Evolutionary conservation across 2,329 filamentous ascomycete species (phyloP).

Genomic region (Calonectria crousiana): DNA sequence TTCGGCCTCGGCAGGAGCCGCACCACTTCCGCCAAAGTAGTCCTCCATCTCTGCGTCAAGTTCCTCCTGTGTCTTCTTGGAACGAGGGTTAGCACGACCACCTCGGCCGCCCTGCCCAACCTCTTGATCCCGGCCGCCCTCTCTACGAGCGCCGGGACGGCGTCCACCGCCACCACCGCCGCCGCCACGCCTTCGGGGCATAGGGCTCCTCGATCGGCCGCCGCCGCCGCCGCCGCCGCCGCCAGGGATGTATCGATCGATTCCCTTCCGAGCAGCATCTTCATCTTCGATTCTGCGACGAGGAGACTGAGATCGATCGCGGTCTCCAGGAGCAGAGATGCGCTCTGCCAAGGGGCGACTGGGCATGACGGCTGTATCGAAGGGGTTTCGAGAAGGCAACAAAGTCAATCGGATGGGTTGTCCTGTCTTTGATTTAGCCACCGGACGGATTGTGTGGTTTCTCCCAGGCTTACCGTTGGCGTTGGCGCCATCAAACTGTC

Average conservation of each 20-base stretch:
- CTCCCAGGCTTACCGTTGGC: constrained; percentile 72
- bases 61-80: constrained; percentile 90
- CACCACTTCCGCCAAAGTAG: constrained; percentile 75
- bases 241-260: constrained; percentile 85
- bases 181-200: constrained; percentile 61
- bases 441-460: no score
- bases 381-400: constrained; percentile 70
- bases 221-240: constrained; percentile 47
- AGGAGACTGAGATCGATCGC: constrained; percentile 74
- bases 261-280: constrained; percentile 73
- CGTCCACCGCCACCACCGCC: constrained; percentile 53
- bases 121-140: constrained; percentile 48
- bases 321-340: constrained; percentile 65
- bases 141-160: constrained; percentile 62
- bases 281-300: constrained; percentile 61
- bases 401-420: constrained; percentile 84
- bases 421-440: constrained; percentile 56
- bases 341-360: constrained; percentile 71
- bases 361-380: constrained; percentile 67
- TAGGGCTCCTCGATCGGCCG: constrained; percentile 70
- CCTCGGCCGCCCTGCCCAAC: constrained; percentile 51
- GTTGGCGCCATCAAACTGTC: constrained; percentile 89
- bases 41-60: constrained; percentile 97
- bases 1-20: constrained; percentile 54
- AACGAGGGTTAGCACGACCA: constrained; percentile 61